Evolutionary conservation across 805 yeast species (phyloP), one percentile per base, ranked within the genome.

Genomic region (Martiniozyma abietophila): DNA sequence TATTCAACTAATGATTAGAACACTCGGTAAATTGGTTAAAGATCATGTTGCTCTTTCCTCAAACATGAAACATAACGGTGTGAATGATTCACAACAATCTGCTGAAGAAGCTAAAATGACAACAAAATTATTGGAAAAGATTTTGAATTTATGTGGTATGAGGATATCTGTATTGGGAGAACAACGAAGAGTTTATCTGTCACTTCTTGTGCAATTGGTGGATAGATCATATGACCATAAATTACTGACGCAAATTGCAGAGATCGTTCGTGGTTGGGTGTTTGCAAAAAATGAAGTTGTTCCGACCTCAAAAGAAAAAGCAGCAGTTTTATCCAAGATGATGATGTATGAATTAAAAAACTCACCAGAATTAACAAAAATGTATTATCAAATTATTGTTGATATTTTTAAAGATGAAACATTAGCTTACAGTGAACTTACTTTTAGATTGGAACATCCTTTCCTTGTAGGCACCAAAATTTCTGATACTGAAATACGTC

Each of bases 231-330:
- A 74, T 39, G 96, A 88, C 48, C 76, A 76, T 40, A 75, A 71
- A 17, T 71, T 92, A 7, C 63, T 88, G 40, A 72, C 72, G 40
- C 80, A 78, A 49, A 81, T 92, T 29, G 74, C 89, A 18, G 67
- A 68, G 19, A 76, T 86, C 43, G 89, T 88, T 1, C 74, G 88
- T 48, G 69, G 70, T 11, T 92, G 99, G 98, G 89, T 88, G 0
- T 86, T 94, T 51, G 73, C 84, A 2, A 73, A 78, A 37, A 65
- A 74, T 4, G 95, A 84, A 44, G 66, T 84, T 16, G 86, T 86
- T 64, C 99, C 99, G 3, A 84, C 97, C 0, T 76, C 81, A 3
- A 94, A 92, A 53, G 99, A 92, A 50, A 92, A 92, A 53, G 95
- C 97, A 1, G 96, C 95, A 0, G 79, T 92, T 26, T 63, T 92